phyloP scores from a whole-genome alignment of 2,329 filamentous ascomycete species.

The Myriosclerotinia duriaeana region DNA sequence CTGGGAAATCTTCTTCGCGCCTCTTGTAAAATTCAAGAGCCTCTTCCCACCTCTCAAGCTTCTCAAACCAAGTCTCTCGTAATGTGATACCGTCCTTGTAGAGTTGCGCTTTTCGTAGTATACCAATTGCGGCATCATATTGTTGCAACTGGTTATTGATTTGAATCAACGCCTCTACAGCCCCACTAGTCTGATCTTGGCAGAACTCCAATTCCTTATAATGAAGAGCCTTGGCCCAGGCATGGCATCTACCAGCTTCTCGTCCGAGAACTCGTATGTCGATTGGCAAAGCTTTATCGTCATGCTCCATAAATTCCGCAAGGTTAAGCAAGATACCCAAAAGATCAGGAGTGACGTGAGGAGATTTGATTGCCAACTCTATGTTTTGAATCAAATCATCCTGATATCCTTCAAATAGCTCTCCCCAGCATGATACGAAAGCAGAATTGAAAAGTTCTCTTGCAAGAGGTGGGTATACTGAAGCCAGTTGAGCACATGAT shows the following conservation, averaged over 20 bases:
- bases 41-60: slow-evolving; percentile 97
- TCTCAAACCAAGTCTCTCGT: slow-evolving; percentile 98
- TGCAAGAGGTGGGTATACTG: slow-evolving; percentile 86
- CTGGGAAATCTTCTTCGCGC: slow-evolving; percentile 69
- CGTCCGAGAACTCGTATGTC: slow-evolving; percentile 93
- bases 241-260: slow-evolving; percentile 94
- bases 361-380: slow-evolving; percentile 90
- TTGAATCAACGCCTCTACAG: slow-evolving; percentile 94
- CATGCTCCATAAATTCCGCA: slow-evolving; percentile 99
- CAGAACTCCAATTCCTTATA: slow-evolving; percentile 99
- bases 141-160: slow-evolving; percentile 99
- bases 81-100: slow-evolving; percentile 92
- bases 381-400: slow-evolving; percentile 96
- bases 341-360: slow-evolving; percentile 93
- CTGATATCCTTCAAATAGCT: slow-evolving; percentile 94
- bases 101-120: slow-evolving; percentile 89
- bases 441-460: slow-evolving; percentile 97
- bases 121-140: slow-evolving; percentile 96
- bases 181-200: slow-evolving; percentile 92
- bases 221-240: slow-evolving; percentile 95
- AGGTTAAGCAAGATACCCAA: slow-evolving; percentile 91
- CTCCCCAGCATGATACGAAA: slow-evolving; percentile 98
- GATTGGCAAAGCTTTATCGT: slow-evolving; percentile 96
- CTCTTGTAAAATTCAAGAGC: slow-evolving; percentile 88
- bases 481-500: slow-evolving; percentile 87